Evolutionary conservation across 768 basidiomycete species (phyloP), one percentile per base, ranked within the genome.

Genomic region (Tephrocybe sp.): DNA sequence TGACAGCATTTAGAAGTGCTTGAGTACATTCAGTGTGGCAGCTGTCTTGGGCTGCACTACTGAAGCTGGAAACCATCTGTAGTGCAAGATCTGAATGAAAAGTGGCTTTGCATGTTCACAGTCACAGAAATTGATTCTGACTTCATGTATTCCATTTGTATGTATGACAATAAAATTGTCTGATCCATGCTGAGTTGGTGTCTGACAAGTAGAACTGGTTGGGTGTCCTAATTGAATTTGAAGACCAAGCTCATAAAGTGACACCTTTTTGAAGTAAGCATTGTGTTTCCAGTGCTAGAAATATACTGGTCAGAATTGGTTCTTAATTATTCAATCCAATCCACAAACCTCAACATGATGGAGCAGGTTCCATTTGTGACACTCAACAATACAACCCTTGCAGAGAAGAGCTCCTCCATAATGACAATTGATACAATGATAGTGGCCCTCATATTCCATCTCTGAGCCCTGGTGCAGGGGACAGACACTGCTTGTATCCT

Each of bases 91-190:
- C 38, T 75, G 71, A 2, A 49, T 44, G 3, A 49, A 31, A 9
- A 52, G 50, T 1, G 12, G 36, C 11, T 41, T 21, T 3, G 49
- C 41, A 3, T 21, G 24, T n/a, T 46, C 21, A 44, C 69, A 72
- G 0, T 53, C 58, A 50, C 70, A 71, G 36, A 63, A 72, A 16
- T 61, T 53, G 6, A 72, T 13, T 0, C 35, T 45, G 15, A 72
- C 58, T 2, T 40, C 22, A 30, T 71, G 69, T 9, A 72, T 52
- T 0, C 62, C 59, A 48, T 64, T 62, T 4, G 32, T 36, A 21
- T 63, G 49, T 9, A 69, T 47, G 11, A 71, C 51, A 1, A 57
- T 35, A 42, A 70, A 67, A 18, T 62, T 52, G 21, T 60, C 51
- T 51, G 28, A 7, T 18, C 39, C 2, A 51, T 32, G 3, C 2